Conservation (phyloP, 495 filamentous ascomycete genomes). For the Ascobolus immersus region DNA sequence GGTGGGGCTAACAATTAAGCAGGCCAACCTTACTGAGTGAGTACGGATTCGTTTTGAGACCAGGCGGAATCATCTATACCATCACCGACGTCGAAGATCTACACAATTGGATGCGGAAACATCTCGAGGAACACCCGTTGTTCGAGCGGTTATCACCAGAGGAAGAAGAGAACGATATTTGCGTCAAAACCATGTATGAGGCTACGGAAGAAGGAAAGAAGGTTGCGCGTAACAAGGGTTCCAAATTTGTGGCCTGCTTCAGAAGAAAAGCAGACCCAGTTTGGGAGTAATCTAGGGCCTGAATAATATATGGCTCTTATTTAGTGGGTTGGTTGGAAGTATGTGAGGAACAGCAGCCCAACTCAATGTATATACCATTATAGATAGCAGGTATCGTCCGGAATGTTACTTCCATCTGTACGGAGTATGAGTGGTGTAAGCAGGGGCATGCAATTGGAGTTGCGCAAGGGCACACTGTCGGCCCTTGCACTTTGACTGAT, state of each 20-base stretch:
- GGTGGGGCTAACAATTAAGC: not conserved
- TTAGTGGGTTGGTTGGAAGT: too few species aligned
- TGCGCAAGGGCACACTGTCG: too few species aligned
- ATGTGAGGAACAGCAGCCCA: too few species aligned
- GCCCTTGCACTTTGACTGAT: too few species aligned
- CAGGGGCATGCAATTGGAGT: too few species aligned
- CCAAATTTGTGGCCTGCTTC: constrained; percentile 71
- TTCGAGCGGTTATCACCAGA: constrained; percentile 39
- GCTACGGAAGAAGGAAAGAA: constrained; percentile 97
- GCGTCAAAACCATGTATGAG: constrained; percentile 52
- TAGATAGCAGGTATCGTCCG: too few species aligned
- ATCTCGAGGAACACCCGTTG: constrained; percentile 46
- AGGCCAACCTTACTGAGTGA: constrained; percentile 57
- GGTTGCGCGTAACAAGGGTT: constrained; percentile 66
- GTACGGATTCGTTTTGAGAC: constrained; percentile 68
- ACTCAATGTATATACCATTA: too few species aligned
- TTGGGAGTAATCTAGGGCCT: too few species aligned
- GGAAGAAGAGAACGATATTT: constrained; percentile 46
- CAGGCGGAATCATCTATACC: constrained; percentile 71
- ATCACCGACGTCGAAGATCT: constrained; percentile 94
- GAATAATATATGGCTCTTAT: too few species aligned
- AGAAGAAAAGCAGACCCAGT: constrained; percentile 53
- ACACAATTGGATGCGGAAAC: constrained; percentile 70
- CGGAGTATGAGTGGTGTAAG: too few species aligned
- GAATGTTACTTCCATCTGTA: too few species aligned